Percentiles rank a stretch among this genome's conserved stretches.
phyloP scores from a whole-genome alignment of 148 eudicot genomes.

The Rhododendron ferrugineum region DNA sequence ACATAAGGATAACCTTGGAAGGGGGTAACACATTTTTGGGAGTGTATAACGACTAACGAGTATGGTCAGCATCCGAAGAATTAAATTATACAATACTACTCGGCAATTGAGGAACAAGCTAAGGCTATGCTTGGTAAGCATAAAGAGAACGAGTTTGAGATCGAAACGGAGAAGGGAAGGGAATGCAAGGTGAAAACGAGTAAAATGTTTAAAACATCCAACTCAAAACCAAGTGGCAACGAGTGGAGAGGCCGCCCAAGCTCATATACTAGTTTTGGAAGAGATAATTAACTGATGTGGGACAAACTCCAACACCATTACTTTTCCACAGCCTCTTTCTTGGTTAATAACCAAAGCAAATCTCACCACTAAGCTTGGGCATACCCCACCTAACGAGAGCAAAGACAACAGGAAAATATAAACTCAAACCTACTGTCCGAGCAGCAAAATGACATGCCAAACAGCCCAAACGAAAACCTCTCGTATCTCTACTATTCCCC shows the following conservation, averaged over 20 bases:
- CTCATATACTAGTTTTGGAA: no score
- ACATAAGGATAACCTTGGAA: not conserved
- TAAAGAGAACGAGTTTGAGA: not conserved
- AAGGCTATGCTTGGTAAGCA: not conserved
- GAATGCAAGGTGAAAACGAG: not conserved
- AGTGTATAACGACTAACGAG: not conserved
- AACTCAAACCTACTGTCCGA: not conserved
- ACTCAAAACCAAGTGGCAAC: no score
- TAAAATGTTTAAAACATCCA: not conserved
- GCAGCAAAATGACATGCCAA: not conserved
- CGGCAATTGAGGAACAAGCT: not conserved
- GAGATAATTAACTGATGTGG: not conserved
- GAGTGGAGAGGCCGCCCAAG: not conserved
- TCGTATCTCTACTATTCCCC: not conserved
- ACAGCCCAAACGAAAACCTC: not conserved
- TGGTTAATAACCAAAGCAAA: not conserved
- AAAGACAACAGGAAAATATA: not conserved
- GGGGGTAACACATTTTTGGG: not conserved
- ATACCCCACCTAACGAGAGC: not conserved
- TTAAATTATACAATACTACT: not conserved
- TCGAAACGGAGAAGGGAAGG: not conserved
- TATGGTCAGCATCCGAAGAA: not conserved
- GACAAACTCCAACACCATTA: not conserved
- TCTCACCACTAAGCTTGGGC: not conserved
- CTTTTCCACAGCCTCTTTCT: not conserved